Evolutionary conservation across 1,139 yeast genomes (phyloP).

Genomic region (Spathaspora sp.): DNA sequence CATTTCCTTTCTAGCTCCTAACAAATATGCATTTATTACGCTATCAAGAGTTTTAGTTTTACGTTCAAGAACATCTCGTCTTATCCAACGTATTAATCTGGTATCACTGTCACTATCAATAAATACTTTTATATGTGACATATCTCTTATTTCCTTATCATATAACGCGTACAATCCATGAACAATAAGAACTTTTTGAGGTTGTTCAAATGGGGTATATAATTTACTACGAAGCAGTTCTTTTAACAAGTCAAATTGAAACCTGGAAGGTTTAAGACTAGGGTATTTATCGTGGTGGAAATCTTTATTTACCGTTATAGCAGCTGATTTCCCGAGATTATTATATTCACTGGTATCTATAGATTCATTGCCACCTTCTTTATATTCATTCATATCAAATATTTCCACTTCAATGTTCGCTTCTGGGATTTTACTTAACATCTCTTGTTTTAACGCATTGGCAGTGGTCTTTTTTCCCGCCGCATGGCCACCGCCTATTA

Average conservation of each 20-base stretch:
- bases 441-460: constrained; percentile 27
- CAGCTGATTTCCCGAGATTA: constrained; percentile 26
- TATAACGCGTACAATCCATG: constrained; percentile 83
- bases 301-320: constrained; percentile 28
- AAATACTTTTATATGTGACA: constrained; percentile 69
- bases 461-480: constrained; percentile 58
- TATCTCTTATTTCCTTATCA: constrained; percentile 54
- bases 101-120: constrained; percentile 88
- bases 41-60: constrained; percentile 35
- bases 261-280: constrained; percentile 40
- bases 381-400: constrained; percentile 40
- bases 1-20: constrained; percentile 74
- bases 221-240: constrained; percentile 12
- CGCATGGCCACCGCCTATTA: constrained; percentile 77
- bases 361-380: constrained; percentile 13
- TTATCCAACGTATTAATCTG: constrained; percentile 73
- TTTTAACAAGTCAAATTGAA: constrained; percentile 29
- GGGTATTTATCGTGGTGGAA: constrained; percentile 16
- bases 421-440: constrained; percentile 19
- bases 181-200: constrained; percentile 51
- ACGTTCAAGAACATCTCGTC: constrained; percentile 38
- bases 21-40: constrained; percentile 61
- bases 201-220: constrained; percentile 10
- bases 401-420: constrained; percentile 29
- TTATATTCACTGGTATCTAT: constrained; percentile 16